Evolutionary conservation across 2,329 filamentous ascomycete species (phyloP).

Genomic region (Colletotrichum chrysophilum): DNA sequence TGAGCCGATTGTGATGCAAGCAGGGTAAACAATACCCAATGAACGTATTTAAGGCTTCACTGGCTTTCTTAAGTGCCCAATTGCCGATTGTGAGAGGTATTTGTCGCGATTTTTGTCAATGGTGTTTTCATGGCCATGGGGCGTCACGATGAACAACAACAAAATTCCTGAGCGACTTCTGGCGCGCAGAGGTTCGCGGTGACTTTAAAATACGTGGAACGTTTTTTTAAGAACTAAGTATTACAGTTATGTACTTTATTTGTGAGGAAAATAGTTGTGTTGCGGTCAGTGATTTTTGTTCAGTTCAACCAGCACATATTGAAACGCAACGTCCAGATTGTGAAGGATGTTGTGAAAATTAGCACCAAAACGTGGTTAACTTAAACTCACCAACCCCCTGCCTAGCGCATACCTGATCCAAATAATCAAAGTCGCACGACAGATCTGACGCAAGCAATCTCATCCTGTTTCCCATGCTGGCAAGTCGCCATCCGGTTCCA

Average conservation of each 20-base stretch:
- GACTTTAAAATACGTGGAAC: fast-evolving
- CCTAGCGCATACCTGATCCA: neutral
- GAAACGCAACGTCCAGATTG: neutral
- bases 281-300: neutral
- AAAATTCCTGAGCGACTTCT: neutral
- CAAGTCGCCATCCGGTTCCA: neutral
- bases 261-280: neutral
- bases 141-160: neutral
- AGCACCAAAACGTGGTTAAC: neutral
- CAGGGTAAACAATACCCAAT: fast-evolving
- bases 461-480: neutral
- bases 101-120: neutral
- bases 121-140: neutral
- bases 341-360: no score
- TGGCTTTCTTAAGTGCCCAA: neutral
- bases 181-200: fast-evolving
- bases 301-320: neutral
- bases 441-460: neutral
- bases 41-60: fast-evolving
- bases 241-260: fast-evolving
- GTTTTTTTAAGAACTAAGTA: fast-evolving
- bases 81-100: fast-evolving
- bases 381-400: neutral
- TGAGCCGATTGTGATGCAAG: neutral
- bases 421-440: neutral